These are phyloP conservation scores for Euphorbia tirucalli DNA, from an alignment of 345 rosid genomes.

Conservation along the genomic window DNA sequence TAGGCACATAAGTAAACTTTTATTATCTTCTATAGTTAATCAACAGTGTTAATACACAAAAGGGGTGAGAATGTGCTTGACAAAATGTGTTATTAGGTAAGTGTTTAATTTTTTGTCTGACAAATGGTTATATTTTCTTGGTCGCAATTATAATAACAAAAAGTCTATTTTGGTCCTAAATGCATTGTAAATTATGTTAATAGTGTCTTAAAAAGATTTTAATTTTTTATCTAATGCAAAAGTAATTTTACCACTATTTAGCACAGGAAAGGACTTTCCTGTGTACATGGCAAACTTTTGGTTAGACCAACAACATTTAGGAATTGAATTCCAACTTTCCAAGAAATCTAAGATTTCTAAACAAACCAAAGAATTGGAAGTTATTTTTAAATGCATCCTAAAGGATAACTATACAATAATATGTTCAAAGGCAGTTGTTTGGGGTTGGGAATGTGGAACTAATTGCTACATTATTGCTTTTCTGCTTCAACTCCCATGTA, in stretches of 20 bases:
- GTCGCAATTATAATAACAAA: background rate
- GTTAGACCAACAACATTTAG: background rate
- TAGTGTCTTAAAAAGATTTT: background rate
- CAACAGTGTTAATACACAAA: too few species aligned
- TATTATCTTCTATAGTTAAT: too few species aligned
- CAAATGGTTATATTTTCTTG: background rate
- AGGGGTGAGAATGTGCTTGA: too few species aligned
- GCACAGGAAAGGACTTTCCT: background rate
- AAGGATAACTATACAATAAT: background rate
- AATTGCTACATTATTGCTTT: conserved; percentile 11
- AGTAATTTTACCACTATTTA: background rate
- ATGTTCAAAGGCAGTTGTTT: background rate
- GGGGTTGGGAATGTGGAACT: background rate
- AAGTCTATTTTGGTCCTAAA: background rate
- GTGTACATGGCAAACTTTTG: background rate
- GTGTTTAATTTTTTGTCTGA: too few species aligned
- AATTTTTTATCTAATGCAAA: too few species aligned
- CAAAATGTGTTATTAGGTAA: too few species aligned
- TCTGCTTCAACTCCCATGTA: conserved; percentile 31
- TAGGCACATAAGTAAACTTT: too few species aligned
- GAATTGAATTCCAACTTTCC: too few species aligned
- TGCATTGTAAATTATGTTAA: background rate
- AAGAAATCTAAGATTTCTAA: too few species aligned
- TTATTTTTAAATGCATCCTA: background rate
- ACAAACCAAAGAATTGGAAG: background rate